Base-by-base conservation (phyloP, 2,329 filamentous ascomycete species). In the Fusarium sp. region DNA sequence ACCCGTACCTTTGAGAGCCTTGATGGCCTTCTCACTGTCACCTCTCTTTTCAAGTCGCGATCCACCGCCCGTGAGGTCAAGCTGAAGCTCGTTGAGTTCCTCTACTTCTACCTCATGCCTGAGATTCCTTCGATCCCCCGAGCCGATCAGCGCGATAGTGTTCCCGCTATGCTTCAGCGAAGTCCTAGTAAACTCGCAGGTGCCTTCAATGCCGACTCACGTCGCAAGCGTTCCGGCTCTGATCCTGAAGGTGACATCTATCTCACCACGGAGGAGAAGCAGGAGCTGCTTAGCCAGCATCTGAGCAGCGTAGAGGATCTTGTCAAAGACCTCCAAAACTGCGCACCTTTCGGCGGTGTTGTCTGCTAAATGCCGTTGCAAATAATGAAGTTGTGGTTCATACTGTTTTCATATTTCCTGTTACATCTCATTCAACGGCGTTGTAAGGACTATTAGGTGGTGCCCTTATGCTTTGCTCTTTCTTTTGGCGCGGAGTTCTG, bases 31-130 rank as follows among this genome's bases (percentile, higher is more conserved):
- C 89, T 97, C 44, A 96, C 95, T 3, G 91, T 98, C 50, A 97
- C 96, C 4, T 96, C 93, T 15, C 88, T 98, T 56, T 98, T 98
- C 89, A 97, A 97, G 83, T 93, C 93, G 72, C 91, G 94, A 69
- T 90, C 91, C 74, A 98, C 96, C 7, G 91, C 91, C 30, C 91
- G 94, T 70, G 94, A 96, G 77, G 95, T 98, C 74, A 98, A 97
- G 85, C 89, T 97, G 80, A 96, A 97, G 82, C 90, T 97, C n/a
- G 92, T 98, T 76, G 96, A 98, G 82, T 98, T 98, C 80, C 85
- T 99, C 58, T 98, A 98, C 86, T 98, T 98, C 83, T 99, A 98
- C 83, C 91, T 99, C 76, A 97, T 98, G 92, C 95, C 96, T 57
- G 96, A 99, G 84, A 90, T 89, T 1, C 91, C 88, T 49, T 85